Conservation (phyloP, 495 filamentous ascomycete genomes). For the Sabuloglossum arenarium region DNA sequence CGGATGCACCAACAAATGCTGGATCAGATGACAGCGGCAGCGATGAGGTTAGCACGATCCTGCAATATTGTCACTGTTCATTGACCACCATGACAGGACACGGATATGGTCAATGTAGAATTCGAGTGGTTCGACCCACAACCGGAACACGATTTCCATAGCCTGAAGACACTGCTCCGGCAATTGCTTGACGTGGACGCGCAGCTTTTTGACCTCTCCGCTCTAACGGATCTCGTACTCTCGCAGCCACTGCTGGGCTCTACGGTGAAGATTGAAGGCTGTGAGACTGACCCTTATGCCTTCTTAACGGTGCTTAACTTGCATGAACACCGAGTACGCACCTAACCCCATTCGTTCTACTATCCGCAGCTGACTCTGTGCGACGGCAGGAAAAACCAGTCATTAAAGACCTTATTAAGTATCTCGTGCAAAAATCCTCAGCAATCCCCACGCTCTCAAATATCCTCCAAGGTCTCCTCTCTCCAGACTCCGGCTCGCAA, state of each 20-base stretch:
- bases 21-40: conserved; percentile 9
- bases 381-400: conserved; percentile 40
- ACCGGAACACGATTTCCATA: conserved; percentile 78
- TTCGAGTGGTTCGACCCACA: conserved; percentile 98
- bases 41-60: conserved; percentile 11
- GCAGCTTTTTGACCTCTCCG: conserved; percentile 67
- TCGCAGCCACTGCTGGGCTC: conserved; percentile 77
- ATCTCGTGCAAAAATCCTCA: conserved; percentile 41
- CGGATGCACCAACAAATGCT: conserved; percentile 19
- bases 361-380: background rate
- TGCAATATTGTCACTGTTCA: background rate
- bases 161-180: conserved; percentile 70
- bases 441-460: conserved; percentile 29
- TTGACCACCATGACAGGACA: conserved; percentile 10
- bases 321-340: conserved; percentile 42
- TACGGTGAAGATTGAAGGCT: conserved; percentile 86
- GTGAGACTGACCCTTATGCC: conserved; percentile 85
- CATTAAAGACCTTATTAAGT: conserved; percentile 45
- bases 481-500: conserved; percentile 27
- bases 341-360: background rate
- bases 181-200: conserved; percentile 88
- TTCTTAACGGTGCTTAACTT: conserved; percentile 82
- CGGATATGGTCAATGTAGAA: conserved; percentile 81
- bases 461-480: conserved; percentile 29
- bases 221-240: conserved; percentile 67